Evolutionary conservation across 345 rosid genomes (phyloP).

Genomic region (Corchorus capsularis): DNA sequence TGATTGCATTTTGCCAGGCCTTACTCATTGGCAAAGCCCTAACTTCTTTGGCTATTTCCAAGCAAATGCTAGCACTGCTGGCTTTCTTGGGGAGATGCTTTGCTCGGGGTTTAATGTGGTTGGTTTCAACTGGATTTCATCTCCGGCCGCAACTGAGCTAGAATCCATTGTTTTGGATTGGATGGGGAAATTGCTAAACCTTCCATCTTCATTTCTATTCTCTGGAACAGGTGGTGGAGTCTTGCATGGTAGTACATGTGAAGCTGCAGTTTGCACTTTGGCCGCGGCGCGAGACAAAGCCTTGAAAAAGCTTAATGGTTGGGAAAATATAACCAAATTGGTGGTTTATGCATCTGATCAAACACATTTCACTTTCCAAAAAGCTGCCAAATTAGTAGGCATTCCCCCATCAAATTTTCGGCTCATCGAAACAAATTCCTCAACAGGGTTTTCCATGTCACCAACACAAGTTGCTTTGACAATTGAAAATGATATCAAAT

Average conservation of each 20-base stretch:
- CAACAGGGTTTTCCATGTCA: slow-evolving; percentile 29
- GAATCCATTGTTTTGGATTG: slow-evolving; percentile 33
- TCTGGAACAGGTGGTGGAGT: slow-evolving; percentile 17
- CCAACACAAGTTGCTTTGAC: slow-evolving; percentile 6
- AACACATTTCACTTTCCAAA: slow-evolving; percentile 11
- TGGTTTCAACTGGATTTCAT: slow-evolving; percentile 32
- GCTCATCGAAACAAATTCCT: slow-evolving; percentile 21
- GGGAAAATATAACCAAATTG: slow-evolving; percentile 27
- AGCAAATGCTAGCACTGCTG: slow-evolving; percentile 35
- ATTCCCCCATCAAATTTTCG: slow-evolving; percentile 29
- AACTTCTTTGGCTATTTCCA: slow-evolving; percentile 34
- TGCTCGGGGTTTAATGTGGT: slow-evolving; percentile 23
- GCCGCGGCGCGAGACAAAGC: slow-evolving; percentile 12
- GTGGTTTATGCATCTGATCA: slow-evolving; percentile 31
- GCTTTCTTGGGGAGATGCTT: slow-evolving; percentile 34
- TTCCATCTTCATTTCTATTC: slow-evolving; percentile 19
- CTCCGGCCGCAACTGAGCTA: slow-evolving; percentile 33
- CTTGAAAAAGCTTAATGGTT: slow-evolving; percentile 1
- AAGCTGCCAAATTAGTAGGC: slow-evolving; percentile 26
- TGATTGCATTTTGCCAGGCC: slow-evolving; percentile 21
- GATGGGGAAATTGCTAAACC: slow-evolving; percentile 31
- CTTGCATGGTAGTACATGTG: slow-evolving; percentile 18
- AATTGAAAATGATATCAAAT: slow-evolving; percentile 22
- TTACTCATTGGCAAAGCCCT: slow-evolving; percentile 43
- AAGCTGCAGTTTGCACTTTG: slow-evolving; percentile 5